Base-by-base conservation (phyloP, 441 rosid species). In the Hypseocharis bilobata region DNA sequence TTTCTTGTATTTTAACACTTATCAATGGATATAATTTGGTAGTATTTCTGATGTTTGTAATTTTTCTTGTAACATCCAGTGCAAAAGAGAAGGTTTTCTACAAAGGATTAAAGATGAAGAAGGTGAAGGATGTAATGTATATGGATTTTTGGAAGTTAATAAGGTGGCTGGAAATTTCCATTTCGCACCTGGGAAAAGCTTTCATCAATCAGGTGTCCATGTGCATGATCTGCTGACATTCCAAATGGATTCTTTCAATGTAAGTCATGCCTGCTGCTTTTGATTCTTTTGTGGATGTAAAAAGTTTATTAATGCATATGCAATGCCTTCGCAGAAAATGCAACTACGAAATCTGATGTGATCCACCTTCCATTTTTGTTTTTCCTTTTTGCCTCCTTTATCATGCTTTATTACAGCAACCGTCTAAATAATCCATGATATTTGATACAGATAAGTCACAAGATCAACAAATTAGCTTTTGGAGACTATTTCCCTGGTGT, bases 121-220 rank as follows among this genome's bases (percentile, higher is more conserved):
- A 76, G 98, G 98, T 34, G 97, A 92, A 83, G 98, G 97, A 40
- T 90, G 98, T 79, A 90, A 88, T 76, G 72, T 90, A 44, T 88
- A 90, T 78, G 97, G 97, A 45, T 90, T 87, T 77, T 78, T 92
- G 74, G 97, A 88, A 78, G 96, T 90, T 61, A 92, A 90, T 66
- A 92, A 90, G 78, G 97, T 92, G 55, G 98, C 98, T 19, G 98
- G 97, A 25, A 90, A 92, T 76, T 92, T 90, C 72, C 96, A 92
- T 75, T 92, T 92, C 83, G 96, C 98, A 64, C 97, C 97, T 62
- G 98, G 96, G 69, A 89, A 92, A 81, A 92, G 98, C 84, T 88
- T 92, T 81, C 96, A 88, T 70, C 97, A 90, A 72, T 80, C 92
- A 32, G 84, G 84, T 10, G 88, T 87, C 73, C 96, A 88, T 73